Conservation (phyloP, 176 grass and related monocot species). For the Musa beccarii region DNA sequence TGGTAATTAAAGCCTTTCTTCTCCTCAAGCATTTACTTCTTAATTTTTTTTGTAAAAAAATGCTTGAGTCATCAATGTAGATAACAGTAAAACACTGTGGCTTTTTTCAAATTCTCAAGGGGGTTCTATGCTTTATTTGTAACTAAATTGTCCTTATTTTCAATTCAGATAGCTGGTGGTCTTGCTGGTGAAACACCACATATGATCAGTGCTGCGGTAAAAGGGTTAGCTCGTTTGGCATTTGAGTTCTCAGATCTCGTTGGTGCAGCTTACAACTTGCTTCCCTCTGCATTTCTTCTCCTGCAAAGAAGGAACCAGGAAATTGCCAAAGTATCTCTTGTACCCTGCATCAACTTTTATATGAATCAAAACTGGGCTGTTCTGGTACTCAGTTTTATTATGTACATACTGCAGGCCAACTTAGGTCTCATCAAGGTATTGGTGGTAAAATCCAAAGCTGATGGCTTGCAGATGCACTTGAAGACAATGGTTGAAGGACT, state of each 20-base stretch:
- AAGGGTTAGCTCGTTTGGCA: slow-evolving; percentile 81
- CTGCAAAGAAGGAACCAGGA: slow-evolving; percentile 83
- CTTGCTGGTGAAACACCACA: slow-evolving; percentile 66
- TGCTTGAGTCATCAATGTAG: neutral
- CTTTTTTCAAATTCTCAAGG: neutral
- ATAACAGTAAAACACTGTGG: too few species aligned
- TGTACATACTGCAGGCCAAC: slow-evolving; percentile 50
- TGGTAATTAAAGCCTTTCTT: slow-evolving; percentile 38
- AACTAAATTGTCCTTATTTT: slow-evolving; percentile 2
- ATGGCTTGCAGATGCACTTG: slow-evolving; percentile 66
- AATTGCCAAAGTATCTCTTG: slow-evolving; percentile 63
- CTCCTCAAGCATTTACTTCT: slow-evolving; percentile 11
- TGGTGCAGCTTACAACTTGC: slow-evolving; percentile 69
- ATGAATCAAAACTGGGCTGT: neutral
- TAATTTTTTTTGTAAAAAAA: neutral
- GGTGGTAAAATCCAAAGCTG: slow-evolving; percentile 80
- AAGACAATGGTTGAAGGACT: slow-evolving; percentile 65
- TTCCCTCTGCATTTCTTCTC: slow-evolving; percentile 78
- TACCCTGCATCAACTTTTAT: neutral
- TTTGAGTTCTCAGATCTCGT: slow-evolving; percentile 91
- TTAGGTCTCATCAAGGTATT: slow-evolving; percentile 90
- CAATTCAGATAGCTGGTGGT: slow-evolving; percentile 65
- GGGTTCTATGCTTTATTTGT: neutral
- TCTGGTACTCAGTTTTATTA: slow-evolving; percentile 5
- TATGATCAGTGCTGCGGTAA: slow-evolving; percentile 77